phyloP scores from a whole-genome alignment of 805 yeast genomes.

The Spathaspora gorwiae region DNA sequence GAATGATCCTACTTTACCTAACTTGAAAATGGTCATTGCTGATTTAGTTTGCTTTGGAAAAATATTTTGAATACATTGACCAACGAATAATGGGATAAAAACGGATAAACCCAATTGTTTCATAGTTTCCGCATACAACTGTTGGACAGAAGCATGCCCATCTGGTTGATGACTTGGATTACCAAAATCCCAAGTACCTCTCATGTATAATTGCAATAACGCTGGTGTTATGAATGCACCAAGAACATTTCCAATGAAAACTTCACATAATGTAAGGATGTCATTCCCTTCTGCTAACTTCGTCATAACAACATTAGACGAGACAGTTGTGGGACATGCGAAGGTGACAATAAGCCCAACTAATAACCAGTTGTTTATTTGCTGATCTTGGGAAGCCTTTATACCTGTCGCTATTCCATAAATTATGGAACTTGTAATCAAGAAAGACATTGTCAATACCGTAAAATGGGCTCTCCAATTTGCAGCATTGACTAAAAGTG shows the following conservation, averaged over 20 bases:
- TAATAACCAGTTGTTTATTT: constrained; percentile 71
- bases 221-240: constrained; percentile 92
- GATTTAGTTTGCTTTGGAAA: constrained; percentile 63
- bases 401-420: constrained; percentile 74
- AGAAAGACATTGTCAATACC: constrained; percentile 61
- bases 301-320: constrained; percentile 92
- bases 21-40: constrained; percentile 51
- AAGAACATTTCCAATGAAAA: constrained; percentile 74
- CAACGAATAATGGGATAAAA: constrained; percentile 83
- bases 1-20: constrained; percentile 72
- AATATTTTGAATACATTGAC: constrained; percentile 73
- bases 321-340: constrained; percentile 87
- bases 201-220: constrained; percentile 63
- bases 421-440: constrained; percentile 66
- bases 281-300: constrained; percentile 80
- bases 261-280: constrained; percentile 74
- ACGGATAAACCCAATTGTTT: constrained; percentile 82
- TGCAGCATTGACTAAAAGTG: constrained; percentile 55
- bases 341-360: constrained; percentile 81
- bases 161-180: constrained; percentile 59
- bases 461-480: constrained; percentile 84
- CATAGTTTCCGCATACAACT: constrained; percentile 72
- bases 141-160: constrained; percentile 44
- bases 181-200: constrained; percentile 65
- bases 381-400: constrained; percentile 47